Percentiles rank a stretch among this genome's conserved stretches.
Evolutionary conservation across 2,329 filamentous ascomycete species (phyloP).

Genomic region (Colletotrichum salicis): DNA sequence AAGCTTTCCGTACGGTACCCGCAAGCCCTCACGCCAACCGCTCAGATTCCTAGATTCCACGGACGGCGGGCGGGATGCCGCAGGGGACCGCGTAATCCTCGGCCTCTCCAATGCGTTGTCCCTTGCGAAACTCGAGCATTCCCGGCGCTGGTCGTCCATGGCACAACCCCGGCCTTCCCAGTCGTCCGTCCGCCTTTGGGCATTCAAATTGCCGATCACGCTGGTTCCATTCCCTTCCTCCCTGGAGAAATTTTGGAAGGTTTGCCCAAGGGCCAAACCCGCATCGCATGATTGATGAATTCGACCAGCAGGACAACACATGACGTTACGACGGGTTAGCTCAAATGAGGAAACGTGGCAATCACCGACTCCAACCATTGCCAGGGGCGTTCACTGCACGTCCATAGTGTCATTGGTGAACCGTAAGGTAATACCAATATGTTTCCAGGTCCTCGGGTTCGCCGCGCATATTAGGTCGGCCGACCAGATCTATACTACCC

Average conservation of each 20-base stretch:
- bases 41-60: neutral
- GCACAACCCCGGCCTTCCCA: neutral
- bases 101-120: neutral
- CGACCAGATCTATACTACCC: neutral
- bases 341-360: neutral
- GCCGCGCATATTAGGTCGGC: neutral
- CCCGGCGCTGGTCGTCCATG: neutral
- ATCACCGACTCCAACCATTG: neutral
- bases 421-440: neutral
- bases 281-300: neutral
- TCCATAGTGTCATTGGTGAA: neutral
- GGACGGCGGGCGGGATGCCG: neutral
- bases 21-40: neutral
- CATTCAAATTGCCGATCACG: conserved; percentile 10
- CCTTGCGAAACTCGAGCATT: neutral
- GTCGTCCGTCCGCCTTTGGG: neutral
- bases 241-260: neutral
- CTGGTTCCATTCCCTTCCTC: neutral
- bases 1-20: conserved; percentile 11
- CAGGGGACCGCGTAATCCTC: conserved; percentile 16
- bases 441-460: neutral
- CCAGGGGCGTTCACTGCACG: neutral
- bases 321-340: neutral
- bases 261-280: neutral
- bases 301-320: neutral